These are phyloP conservation scores for Rhizophora apiculata DNA, from an alignment of 345 rosid species.

Conservation along the genomic window DNA sequence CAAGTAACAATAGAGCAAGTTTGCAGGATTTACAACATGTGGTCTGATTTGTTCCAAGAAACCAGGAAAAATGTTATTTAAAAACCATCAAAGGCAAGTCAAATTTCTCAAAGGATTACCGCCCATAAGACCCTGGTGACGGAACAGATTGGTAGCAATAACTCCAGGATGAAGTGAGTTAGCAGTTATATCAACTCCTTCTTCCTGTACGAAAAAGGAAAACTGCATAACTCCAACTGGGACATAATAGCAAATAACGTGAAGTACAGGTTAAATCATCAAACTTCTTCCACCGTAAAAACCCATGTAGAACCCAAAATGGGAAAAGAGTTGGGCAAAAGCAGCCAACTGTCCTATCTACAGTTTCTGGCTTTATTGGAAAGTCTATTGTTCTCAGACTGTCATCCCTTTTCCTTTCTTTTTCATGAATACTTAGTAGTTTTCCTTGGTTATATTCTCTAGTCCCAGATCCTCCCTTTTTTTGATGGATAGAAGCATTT, in stretches of 20 bases:
- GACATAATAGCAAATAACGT: background rate
- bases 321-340: too few relatives aligned
- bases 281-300: background rate
- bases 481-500: too few relatives aligned
- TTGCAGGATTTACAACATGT: background rate
- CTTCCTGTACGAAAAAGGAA: slow-evolving; percentile 1
- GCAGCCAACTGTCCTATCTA: too few relatives aligned
- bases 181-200: background rate
- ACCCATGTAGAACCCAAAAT: too few relatives aligned
- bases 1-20: too few relatives aligned
- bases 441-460: too few relatives aligned
- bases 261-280: background rate
- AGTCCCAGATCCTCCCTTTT: too few relatives aligned
- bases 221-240: background rate
- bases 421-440: too few relatives aligned
- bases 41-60: background rate
- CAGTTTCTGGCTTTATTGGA: too few relatives aligned
- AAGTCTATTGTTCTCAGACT: too few relatives aligned
- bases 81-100: background rate
- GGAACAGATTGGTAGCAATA: background rate
- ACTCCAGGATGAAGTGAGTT: slow-evolving; percentile 4
- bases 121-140: background rate
- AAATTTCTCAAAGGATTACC: slow-evolving; percentile 3
- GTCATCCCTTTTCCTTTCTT: too few relatives aligned
- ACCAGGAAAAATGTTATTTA: background rate